phyloP scores from a whole-genome alignment of 805 yeast genomes.

The Kurtzmaniella fragi region DNA sequence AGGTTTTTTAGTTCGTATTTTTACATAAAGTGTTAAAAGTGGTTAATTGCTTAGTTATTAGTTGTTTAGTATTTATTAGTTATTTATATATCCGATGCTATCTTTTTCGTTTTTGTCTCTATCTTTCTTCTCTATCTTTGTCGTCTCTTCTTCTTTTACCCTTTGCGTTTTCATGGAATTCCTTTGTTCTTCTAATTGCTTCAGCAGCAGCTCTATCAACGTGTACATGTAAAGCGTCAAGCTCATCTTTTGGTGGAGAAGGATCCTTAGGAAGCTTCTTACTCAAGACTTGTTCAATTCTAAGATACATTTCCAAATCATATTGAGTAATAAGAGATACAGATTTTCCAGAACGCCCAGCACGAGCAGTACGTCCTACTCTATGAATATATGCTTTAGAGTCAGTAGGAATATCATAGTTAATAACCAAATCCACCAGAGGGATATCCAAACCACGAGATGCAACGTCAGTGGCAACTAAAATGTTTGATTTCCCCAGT shows the following conservation, averaged over 20 bases:
- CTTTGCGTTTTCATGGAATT: constrained; percentile 41
- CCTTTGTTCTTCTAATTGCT: constrained; percentile 77
- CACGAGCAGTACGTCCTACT: constrained; percentile 95
- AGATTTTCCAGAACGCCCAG: constrained; percentile 85
- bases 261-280: constrained; percentile 80
- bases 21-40: too few species aligned
- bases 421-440: constrained; percentile 68
- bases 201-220: constrained; percentile 91
- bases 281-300: constrained; percentile 83
- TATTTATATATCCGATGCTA: neutral
- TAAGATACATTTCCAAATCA: constrained; percentile 80
- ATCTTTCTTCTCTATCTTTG: constrained; percentile 31
- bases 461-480: constrained; percentile 85
- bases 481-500: constrained; percentile 60
- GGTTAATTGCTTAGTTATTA: neutral
- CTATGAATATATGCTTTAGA: constrained; percentile 81
- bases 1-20: neutral
- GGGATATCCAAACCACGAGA: constrained; percentile 88
- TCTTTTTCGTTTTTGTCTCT: constrained; percentile 3
- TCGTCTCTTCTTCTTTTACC: constrained; percentile 19
- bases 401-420: constrained; percentile 78
- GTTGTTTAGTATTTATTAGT: neutral
- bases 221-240: constrained; percentile 72
- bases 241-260: constrained; percentile 68
- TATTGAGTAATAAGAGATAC: constrained; percentile 89